Evolutionary conservation across 495 filamentous ascomycete species (phyloP), one percentile per base, ranked within the genome.

Genomic region (Penicillium fimorum): DNA sequence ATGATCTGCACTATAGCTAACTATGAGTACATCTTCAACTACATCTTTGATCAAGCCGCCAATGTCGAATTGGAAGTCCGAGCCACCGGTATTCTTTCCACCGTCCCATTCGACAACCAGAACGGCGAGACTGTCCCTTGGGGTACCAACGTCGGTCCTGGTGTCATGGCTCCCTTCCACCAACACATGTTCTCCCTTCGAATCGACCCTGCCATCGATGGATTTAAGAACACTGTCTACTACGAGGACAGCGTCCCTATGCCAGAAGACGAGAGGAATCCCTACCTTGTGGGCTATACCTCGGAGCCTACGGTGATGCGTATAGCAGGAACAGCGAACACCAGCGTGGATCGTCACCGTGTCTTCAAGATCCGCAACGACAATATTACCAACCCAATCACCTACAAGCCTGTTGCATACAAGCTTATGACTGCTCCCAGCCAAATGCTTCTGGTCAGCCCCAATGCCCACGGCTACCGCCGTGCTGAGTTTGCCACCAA

Each of bases 151-250:
- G 89, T 96, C 8, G 87, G 91, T 56, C 92, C 91, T 0, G 92
- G 92, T 0, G 90, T 92, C 9, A 82, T 96, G 46, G 90, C 81
- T 24, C 76, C 84, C 52, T 83, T 83, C 66, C 92, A 96, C 60
- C 92, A 96, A 63, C 92, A 96, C 72, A 89, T 96, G 69, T 94
- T 96, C 73, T 90, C 87, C 3, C 83, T 96, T 2, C 87, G 92
- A 13, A 78, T 96, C 15, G 91, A 96, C 68, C 91, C 92, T 6
- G 82, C 83, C 41, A 79, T 96, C 52, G 91, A 90, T 56, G 92
- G 91, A 3, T 83, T 83, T 59, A 73, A 79, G 43, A 92, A 92
- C 65, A 79, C 84, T 4, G 66, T 91, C 29, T 84, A 85, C 42
- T 86, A 84, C 64, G 86, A 90, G 52, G 89, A 92, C 64, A 83